Evolutionary conservation across 1,284 basidiomycete species (phyloP).

Genomic region (Schizophyllum commune): DNA sequence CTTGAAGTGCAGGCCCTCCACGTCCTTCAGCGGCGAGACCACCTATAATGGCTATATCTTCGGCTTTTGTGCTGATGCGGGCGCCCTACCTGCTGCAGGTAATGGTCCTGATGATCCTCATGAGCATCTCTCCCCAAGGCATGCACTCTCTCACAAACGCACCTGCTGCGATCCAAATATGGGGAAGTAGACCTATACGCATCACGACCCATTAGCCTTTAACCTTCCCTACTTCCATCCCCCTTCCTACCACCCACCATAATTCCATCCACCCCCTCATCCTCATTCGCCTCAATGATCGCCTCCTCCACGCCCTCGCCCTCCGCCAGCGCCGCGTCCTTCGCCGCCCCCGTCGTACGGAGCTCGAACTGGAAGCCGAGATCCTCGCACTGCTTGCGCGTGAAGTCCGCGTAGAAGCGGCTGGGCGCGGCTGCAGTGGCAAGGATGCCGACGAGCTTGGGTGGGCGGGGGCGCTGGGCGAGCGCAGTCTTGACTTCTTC

Average conservation of each 20-base stretch:
- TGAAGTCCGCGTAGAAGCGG: conserved; percentile 90
- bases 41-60: conserved; percentile 39
- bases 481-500: conserved; percentile 56
- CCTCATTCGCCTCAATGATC: conserved; percentile 91
- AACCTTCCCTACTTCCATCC: background rate
- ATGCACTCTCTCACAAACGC: conserved; percentile 17
- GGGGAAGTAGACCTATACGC: conserved; percentile 80
- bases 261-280: conserved; percentile 83
- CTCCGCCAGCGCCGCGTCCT: conserved; percentile 40
- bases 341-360: conserved; percentile 62
- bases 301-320: conserved; percentile 83
- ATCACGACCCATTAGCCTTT: conserved; percentile 3
- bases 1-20: conserved; percentile 94
- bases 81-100: conserved; percentile 74
- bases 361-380: conserved; percentile 87
- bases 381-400: conserved; percentile 83
- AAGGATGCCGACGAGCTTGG: conserved; percentile 89
- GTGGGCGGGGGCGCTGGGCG: conserved; percentile 31
- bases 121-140: background rate
- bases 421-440: conserved; percentile 85
- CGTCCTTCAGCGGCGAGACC: conserved; percentile 93
- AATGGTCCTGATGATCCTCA: conserved; percentile 70
- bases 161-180: conserved; percentile 85
- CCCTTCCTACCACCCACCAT: conserved; percentile 58
- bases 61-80: background rate